Evolutionary conservation across 352 stramenopile species (phyloP), one percentile per base, ranked within the genome.

Genomic region (Pythium vanterpoolii): DNA sequence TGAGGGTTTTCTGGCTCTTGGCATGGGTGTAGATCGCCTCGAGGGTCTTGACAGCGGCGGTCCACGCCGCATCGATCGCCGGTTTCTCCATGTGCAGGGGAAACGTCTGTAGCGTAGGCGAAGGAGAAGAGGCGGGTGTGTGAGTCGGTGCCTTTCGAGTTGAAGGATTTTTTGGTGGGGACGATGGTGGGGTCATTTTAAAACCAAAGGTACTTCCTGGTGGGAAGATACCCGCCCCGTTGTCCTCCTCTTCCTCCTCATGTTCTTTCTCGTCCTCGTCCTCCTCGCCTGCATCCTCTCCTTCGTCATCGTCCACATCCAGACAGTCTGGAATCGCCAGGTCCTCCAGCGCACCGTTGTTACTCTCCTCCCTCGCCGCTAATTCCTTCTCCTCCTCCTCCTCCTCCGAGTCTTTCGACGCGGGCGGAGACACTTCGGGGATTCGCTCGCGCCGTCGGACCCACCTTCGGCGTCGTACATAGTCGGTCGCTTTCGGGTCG

Each of bases 401-500:
- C 4, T 23, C 56, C 16, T 51, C 54, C 9, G 43, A 61, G 3
- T 9, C 36, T 34, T 19, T 24, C 26, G 43, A 4, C 30, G 40
- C 30, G 5, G 28, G 9, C 6, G 18, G 27, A 9, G 63, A 40
- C 11, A 43, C 24, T 21, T 27, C 26, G 1, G 59, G 54, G n/a
- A 77, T 64, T 4, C 76, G 74, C 50, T 72, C 66, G 8, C 83
- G 79, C 14, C 58, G 74, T 16, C 83, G 77, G 16, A 90, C 59
- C 83, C 83, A 93, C 30, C 83, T 69, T 6, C 83, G 70, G 4
- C 83, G 69, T 50, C 81, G 73, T 23, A 91, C 79, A 47, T 91
- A 88, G 51, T 91, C 81, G 0, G 79, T 91, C 4, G 76, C 59
- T 14, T 76, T 76, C 1, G 81, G 79, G 6, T 76, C 58, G 21